Percentiles rank a stretch among this genome's conserved stretches.
phyloP scores from a whole-genome alignment of 495 filamentous ascomycete genomes.

The Neurospora sp. region DNA sequence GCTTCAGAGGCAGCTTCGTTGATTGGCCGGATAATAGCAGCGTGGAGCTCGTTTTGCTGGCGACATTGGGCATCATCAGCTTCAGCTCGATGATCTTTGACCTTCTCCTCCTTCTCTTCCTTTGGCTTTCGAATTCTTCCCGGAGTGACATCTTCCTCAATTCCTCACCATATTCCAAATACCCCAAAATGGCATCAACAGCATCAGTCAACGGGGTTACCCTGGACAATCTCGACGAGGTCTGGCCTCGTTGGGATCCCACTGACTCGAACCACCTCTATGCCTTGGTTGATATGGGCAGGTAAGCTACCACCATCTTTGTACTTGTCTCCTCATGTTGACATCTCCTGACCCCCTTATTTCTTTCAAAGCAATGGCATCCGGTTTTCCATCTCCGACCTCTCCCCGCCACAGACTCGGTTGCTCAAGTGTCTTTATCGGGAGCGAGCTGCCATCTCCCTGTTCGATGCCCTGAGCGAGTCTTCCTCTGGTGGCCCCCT shows the following conservation, averaged over 20 bases:
- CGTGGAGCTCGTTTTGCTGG: background rate
- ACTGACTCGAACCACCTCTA: conserved; percentile 35
- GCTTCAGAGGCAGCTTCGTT: background rate
- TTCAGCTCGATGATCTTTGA: background rate
- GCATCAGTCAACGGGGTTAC: conserved; percentile 32
- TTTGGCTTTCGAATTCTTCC: background rate
- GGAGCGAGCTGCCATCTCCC: conserved; percentile 68
- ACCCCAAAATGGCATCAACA: conserved; percentile 14
- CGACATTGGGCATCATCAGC: background rate
- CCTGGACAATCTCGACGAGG: conserved; percentile 40
- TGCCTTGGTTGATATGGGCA: conserved; percentile 66
- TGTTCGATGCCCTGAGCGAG: conserved; percentile 74
- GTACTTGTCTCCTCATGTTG: background rate
- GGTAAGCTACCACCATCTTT: conserved; percentile 33
- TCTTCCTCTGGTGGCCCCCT: conserved; percentile 25
- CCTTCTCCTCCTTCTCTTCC: background rate
- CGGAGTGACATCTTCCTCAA: background rate
- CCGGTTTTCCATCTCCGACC: conserved; percentile 80
- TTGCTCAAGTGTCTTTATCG: conserved; percentile 68
- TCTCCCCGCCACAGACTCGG: conserved; percentile 58
- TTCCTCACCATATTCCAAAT: background rate
- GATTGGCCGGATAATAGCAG: background rate
- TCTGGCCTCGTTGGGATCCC: conserved; percentile 36
- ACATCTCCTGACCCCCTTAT: background rate
- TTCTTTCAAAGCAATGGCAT: conserved; percentile 70